Conservation (phyloP, 106 monocot genomes). For the Allium sativum region DNA sequence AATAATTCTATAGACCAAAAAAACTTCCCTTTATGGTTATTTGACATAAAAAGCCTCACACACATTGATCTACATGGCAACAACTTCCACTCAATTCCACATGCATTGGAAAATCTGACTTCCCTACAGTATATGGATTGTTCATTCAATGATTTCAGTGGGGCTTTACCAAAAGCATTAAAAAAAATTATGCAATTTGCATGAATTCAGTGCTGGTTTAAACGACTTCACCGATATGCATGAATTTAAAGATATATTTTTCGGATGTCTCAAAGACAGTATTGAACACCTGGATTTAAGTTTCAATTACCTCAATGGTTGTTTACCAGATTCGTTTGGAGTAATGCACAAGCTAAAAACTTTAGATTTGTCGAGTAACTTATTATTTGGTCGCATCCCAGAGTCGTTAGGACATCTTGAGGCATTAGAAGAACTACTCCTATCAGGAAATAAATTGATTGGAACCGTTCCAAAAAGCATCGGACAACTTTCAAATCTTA, state of each 20-base stretch:
- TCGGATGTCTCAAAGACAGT: not conserved
- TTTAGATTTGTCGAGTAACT: not conserved
- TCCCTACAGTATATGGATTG: conserved; percentile 1
- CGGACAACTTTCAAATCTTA: not conserved
- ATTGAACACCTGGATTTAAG: not conserved
- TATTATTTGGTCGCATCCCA: not conserved
- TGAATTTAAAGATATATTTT: not conserved
- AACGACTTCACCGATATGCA: not conserved
- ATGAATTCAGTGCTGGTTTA: too few species aligned
- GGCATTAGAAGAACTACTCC: not conserved
- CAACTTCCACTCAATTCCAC: not conserved
- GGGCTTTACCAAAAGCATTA: not conserved
- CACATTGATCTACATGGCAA: not conserved
- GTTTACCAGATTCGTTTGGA: too few species aligned
- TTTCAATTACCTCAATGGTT: not conserved
- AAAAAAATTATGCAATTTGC: conserved; percentile 12
- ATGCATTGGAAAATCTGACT: not conserved
- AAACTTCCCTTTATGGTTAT: not conserved
- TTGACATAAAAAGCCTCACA: not conserved
- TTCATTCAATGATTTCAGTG: not conserved
- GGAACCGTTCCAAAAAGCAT: conserved; percentile 6
- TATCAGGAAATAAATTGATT: not conserved
- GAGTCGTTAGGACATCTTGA: too few species aligned
- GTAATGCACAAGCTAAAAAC: too few species aligned
- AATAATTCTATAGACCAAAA: too few species aligned